Percentiles rank a stretch among this genome's conserved stretches.
Evolutionary conservation across 768 basidiomycete species (phyloP).

Genomic region (Leccinum sublutescens): DNA sequence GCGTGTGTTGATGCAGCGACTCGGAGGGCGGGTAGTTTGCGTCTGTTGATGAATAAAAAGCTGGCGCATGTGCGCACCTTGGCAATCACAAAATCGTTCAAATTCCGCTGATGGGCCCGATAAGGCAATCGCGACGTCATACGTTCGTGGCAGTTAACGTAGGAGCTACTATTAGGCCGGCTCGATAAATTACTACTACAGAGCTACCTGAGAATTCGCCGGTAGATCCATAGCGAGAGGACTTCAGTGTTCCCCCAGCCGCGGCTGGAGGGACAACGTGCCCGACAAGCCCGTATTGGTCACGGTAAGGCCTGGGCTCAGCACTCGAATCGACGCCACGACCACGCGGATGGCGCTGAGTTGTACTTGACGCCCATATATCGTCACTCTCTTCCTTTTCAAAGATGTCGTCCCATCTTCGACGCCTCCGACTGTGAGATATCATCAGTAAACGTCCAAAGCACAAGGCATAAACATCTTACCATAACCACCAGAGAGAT

Average conservation of each 20-base stretch:
- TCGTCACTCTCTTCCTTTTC: constrained; percentile 41
- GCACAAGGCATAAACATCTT: constrained; percentile 16
- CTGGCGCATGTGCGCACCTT: no score
- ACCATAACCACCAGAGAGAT: constrained; percentile 53
- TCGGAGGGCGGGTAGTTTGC: no score
- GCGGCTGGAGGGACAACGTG: constrained; percentile 34
- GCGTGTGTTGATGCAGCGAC: no score
- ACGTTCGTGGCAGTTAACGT: no score
- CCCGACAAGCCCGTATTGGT: constrained; percentile 58
- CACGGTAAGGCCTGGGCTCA: constrained; percentile 52
- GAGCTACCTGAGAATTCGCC: constrained; percentile 18
- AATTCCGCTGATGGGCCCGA: no score
- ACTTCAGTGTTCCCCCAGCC: constrained; percentile 31
- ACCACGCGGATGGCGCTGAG: constrained; percentile 22
- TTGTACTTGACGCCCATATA: constrained; percentile 15
- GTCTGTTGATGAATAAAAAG: no score
- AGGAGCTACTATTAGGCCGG: no score
- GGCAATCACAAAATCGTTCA: no score
- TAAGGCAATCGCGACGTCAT: no score
- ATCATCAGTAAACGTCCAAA: constrained; percentile 12
- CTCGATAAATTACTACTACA: no score
- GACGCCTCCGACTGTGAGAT: constrained; percentile 41
- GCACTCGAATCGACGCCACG: constrained; percentile 31
- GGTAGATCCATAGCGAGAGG: constrained; percentile 30
- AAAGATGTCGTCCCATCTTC: constrained; percentile 51